Base-by-base conservation (phyloP, 2,329 filamentous ascomycete genomes). In the Mycosphaerella arachidis region DNA sequence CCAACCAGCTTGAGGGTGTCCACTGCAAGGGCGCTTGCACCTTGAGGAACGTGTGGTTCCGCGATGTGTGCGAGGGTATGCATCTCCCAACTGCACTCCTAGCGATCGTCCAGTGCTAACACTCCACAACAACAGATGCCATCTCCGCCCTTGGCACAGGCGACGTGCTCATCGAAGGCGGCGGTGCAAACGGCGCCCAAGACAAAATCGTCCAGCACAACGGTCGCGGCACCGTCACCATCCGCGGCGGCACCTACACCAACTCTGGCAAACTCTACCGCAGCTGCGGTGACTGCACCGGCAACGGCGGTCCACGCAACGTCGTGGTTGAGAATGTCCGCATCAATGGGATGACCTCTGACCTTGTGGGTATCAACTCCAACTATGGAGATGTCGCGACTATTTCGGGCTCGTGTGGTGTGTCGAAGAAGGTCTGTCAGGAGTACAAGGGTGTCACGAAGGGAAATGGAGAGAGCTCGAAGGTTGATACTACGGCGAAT, bases 11-110 rank as follows among this genome's bases (percentile, higher is more conserved):
- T 37, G 81, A 81, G 70, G 81, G 77, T 56, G 76, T 83, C 33
- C 80, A 83, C 72, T 83, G 81, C 71, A 69, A 76, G 55, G 79
- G 78, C 35, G 71, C 76, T 13, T 82, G 80, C 69, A 79, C 75
- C 7, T 68, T 81, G 35, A 75, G 75, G 55, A 78, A 77, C 64
- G 76, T 79, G 56, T 78, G 76, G 76, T 80, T 74, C 72, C 68
- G 71, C 33, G 73, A 73, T 45, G 75, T 79, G 43, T 78, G 75
- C 70, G 73, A 79, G 66, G 75, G 75, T 61, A 30, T 24, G 24
- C 24, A 24, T 24, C 24, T 24, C 3, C 24, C 24, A 24, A 2
- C 24, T 24, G 2, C 24, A 24, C 24, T 24, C 24, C 24, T 24
- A 24, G 2, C 24, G 24, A 24, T 24, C 24, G 24, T 24, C 24